A percentile compares a stretch with the other conserved stretches of the same genome.
Evolutionary conservation across 2,329 filamentous ascomycete species (phyloP).

Genomic region (Aspergillus sp.): DNA sequence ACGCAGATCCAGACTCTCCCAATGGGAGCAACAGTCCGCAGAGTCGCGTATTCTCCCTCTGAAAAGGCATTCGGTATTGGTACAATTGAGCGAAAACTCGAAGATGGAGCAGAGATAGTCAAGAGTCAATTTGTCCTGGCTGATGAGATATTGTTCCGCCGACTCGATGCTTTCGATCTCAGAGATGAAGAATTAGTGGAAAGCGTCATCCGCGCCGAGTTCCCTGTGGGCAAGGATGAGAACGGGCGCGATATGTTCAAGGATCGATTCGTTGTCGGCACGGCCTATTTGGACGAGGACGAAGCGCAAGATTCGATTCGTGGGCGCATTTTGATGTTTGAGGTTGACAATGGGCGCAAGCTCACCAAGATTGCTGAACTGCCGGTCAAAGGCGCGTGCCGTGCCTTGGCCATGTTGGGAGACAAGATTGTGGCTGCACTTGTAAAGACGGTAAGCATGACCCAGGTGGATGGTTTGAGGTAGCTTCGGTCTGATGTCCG

Average conservation of each 20-base stretch:
- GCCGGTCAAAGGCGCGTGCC: constrained; percentile 74
- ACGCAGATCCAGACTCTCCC: constrained; percentile 83
- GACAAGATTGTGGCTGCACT: constrained; percentile 81
- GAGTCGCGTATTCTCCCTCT: constrained; percentile 78
- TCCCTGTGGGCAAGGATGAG: constrained; percentile 59
- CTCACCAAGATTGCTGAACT: constrained; percentile 71
- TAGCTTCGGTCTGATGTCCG: neutral
- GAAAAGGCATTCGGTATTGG: constrained; percentile 84
- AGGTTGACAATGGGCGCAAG: constrained; percentile 68
- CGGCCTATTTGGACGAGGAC: constrained; percentile 70
- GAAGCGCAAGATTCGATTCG: constrained; percentile 52
- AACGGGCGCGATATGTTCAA: constrained; percentile 49
- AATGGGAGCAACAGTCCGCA: constrained; percentile 77
- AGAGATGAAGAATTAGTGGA: constrained; percentile 75
- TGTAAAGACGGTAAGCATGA: constrained; percentile 71
- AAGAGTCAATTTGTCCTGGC: constrained; percentile 82
- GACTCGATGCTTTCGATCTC: constrained; percentile 69
- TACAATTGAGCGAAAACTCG: constrained; percentile 73
- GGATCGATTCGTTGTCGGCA: constrained; percentile 90
- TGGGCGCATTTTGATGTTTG: constrained; percentile 81
- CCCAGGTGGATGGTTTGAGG: neutral
- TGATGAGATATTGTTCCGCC: constrained; percentile 83
- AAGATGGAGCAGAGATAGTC: constrained; percentile 70
- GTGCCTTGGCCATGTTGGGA: constrained; percentile 71
- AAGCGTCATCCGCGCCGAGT: constrained; percentile 73